phyloP scores from a whole-genome alignment of 805 yeast genomes.

The Metschnikowia kunwiensis region DNA sequence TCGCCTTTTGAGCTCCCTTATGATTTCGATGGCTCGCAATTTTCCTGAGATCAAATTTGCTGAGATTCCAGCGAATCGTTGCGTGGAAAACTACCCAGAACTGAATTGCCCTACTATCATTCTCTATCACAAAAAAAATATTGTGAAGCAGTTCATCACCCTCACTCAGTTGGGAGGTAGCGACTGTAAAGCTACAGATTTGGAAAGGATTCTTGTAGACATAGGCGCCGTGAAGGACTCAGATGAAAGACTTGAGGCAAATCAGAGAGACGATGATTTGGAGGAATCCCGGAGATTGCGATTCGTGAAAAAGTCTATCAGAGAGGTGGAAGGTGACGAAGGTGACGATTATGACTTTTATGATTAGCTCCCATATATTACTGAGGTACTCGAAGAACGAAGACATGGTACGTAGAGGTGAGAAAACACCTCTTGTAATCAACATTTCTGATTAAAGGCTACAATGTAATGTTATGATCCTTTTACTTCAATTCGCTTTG shows the following conservation, averaged over 20 bases:
- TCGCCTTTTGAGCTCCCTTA: constrained; percentile 60
- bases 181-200: constrained; percentile 61
- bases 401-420: no score
- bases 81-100: constrained; percentile 90
- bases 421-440: no score
- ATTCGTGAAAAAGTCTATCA: constrained; percentile 56
- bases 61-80: constrained; percentile 87
- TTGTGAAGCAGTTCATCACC: constrained; percentile 77
- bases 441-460: no score
- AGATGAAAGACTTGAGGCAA: constrained; percentile 65
- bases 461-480: no score
- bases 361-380: no score
- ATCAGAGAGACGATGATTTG: constrained; percentile 50
- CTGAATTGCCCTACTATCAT: constrained; percentile 87
- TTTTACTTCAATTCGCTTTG: no score
- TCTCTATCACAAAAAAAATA: constrained; percentile 74
- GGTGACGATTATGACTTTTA: constrained; percentile 11
- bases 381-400: no score
- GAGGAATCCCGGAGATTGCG: constrained; percentile 52
- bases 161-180: constrained; percentile 82
- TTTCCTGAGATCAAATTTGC: constrained; percentile 85
- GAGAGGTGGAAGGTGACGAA: constrained; percentile 34
- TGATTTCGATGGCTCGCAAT: constrained; percentile 56
- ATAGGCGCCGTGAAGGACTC: constrained; percentile 60
- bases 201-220: constrained; percentile 69